Percentiles rank a stretch among this genome's conserved stretches.
Evolutionary conservation across 805 yeast genomes (phyloP).

Genomic region (Ogataea polymorpha): DNA sequence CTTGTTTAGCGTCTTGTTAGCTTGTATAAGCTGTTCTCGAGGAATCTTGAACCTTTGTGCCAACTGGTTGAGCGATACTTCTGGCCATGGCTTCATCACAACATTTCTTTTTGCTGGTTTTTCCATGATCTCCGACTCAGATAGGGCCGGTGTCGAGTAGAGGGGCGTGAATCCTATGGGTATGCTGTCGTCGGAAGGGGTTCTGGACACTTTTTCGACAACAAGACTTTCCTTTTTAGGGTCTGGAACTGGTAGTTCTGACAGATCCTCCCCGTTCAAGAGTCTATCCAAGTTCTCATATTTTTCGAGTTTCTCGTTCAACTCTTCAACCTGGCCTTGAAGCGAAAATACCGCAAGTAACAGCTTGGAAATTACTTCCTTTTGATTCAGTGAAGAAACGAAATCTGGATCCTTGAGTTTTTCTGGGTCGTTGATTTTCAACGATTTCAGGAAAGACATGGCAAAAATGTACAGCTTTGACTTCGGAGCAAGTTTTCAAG

Average conservation of each 20-base stretch:
- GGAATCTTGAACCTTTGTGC: slow-evolving; percentile 29
- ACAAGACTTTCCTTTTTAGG: slow-evolving; percentile 8
- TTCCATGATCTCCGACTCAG: slow-evolving; percentile 20
- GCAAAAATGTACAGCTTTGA: background rate
- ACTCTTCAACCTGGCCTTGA: slow-evolving; percentile 18
- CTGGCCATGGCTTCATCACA: slow-evolving; percentile 30
- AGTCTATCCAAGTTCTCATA: slow-evolving; percentile 20
- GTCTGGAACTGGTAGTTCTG: background rate
- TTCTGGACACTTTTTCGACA: slow-evolving; percentile 19
- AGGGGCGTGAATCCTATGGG: slow-evolving; percentile 27
- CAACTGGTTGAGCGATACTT: slow-evolving; percentile 27
- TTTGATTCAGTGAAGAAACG: slow-evolving; percentile 19
- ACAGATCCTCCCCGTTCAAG: slow-evolving; percentile 18
- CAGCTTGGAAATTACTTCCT: slow-evolving; percentile 23
- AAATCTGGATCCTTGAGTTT: slow-evolving; percentile 17
- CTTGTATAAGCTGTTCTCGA: slow-evolving; percentile 17
- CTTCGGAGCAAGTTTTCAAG: background rate
- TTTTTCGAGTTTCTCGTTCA: slow-evolving; percentile 17
- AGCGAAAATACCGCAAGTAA: slow-evolving; percentile 18
- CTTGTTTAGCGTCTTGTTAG: slow-evolving; percentile 12
- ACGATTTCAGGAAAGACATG: slow-evolving; percentile 21
- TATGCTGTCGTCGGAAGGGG: slow-evolving; percentile 9
- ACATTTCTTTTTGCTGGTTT: slow-evolving; percentile 20
- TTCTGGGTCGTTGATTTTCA: slow-evolving; percentile 22
- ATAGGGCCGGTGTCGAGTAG: slow-evolving; percentile 24